Conservation (phyloP, 306 rosid genomes). For the Medicago ruthenica region DNA sequence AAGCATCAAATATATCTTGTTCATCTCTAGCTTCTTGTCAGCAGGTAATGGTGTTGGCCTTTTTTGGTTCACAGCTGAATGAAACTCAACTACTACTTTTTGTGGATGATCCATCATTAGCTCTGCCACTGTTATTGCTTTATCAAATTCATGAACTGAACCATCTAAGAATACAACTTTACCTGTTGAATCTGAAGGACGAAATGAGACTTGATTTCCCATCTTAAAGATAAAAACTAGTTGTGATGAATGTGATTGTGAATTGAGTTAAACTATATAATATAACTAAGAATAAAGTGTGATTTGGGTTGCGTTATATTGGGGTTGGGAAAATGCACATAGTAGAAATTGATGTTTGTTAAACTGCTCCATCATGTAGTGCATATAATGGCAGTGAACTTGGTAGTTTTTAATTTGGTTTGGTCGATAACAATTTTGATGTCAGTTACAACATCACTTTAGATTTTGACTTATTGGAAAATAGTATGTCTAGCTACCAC, state of each 20-base stretch:
- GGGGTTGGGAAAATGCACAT: conserved; percentile 26
- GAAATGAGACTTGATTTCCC: conserved; percentile 69
- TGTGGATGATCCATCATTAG: conserved; percentile 88
- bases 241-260: conserved; percentile 7
- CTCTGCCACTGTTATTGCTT: conserved; percentile 70
- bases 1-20: conserved; percentile 70
- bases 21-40: conserved; percentile 62
- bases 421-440: conserved; percentile 32
- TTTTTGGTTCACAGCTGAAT: conserved; percentile 53
- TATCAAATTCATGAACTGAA: conserved; percentile 61
- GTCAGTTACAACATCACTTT: conserved; percentile 46
- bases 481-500: neutral
- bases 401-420: conserved; percentile 48
- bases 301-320: neutral
- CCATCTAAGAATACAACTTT: conserved; percentile 76
- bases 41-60: conserved; percentile 74
- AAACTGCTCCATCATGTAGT: conserved; percentile 67
- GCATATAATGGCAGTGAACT: conserved; percentile 43
- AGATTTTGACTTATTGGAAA: conserved; percentile 30
- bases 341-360: conserved; percentile 52
- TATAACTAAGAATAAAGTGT: neutral
- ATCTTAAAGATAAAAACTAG: conserved; percentile 29
- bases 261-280: conserved; percentile 9
- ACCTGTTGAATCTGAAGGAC: conserved; percentile 33
- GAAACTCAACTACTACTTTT: conserved; percentile 76